phyloP scores from a whole-genome alignment of 169 alveolate genomes.

The Amoebophrya sp. region DNA sequence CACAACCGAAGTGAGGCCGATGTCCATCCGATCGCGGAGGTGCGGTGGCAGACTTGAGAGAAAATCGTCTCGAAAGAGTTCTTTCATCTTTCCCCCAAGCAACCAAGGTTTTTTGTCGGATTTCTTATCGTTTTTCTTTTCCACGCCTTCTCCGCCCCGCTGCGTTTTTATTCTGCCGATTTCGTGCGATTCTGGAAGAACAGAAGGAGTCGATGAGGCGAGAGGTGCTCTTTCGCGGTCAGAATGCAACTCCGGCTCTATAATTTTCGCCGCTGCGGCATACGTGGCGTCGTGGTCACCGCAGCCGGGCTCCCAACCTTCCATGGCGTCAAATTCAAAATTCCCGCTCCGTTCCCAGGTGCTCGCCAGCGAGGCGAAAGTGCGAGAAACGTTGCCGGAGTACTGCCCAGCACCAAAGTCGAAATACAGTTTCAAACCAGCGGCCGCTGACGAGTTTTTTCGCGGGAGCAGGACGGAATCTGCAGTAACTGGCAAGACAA shows the following conservation, averaged over 20 bases:
- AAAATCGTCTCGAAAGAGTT: background rate
- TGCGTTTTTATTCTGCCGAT: too few relatives aligned
- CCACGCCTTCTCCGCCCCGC: too few relatives aligned
- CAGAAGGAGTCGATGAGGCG: too few relatives aligned
- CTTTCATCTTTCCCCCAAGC: background rate
- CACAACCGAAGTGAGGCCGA: background rate
- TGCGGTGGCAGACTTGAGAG: background rate
- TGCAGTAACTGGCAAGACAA: background rate
- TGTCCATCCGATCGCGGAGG: background rate
- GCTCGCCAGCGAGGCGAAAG: background rate
- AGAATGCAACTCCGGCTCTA: too few relatives aligned
- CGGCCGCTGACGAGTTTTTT: background rate
- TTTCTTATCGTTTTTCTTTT: too few relatives aligned
- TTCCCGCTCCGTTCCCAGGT: background rate
- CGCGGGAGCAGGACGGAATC: background rate
- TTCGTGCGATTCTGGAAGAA: too few relatives aligned
- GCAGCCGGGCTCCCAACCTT: background rate
- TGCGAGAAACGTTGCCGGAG: background rate
- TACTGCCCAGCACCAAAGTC: background rate
- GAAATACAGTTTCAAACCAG: background rate
- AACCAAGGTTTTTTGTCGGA: too few relatives aligned
- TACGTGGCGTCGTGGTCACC: background rate
- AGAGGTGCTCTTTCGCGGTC: too few relatives aligned
- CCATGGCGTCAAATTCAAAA: background rate
- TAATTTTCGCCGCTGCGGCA: too few relatives aligned